phyloP scores from a whole-genome alignment of 371 early-diverging fungal genomes.

The Basidiobolus meristosporus region DNA sequence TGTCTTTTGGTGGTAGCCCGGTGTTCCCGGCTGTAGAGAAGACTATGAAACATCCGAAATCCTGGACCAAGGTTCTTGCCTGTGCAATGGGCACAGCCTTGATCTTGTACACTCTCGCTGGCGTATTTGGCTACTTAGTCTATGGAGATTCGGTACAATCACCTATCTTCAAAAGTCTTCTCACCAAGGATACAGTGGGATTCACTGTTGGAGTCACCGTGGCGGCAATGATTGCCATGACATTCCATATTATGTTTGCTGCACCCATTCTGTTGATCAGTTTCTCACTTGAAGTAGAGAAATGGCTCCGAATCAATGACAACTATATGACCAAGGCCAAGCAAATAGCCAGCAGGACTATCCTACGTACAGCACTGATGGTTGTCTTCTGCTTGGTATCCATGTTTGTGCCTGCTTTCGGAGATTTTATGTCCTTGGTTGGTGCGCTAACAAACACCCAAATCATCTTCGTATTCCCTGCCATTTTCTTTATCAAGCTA shows the following conservation, averaged over 20 bases:
- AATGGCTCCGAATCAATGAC: conserved; percentile 41
- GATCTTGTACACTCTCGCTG: conserved; percentile 50
- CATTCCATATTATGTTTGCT: conserved; percentile 55
- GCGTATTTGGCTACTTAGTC: conserved; percentile 55
- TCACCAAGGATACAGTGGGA: conserved; percentile 37
- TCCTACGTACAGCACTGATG: conserved; percentile 36
- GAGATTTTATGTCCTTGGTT: conserved; percentile 57
- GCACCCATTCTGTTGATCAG: no score
- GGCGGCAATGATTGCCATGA: conserved; percentile 55
- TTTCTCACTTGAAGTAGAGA: no score
- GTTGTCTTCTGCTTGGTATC: conserved; percentile 31
- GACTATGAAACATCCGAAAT: conserved; percentile 54
- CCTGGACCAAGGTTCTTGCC: conserved; percentile 48
- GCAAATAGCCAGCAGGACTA: conserved; percentile 15
- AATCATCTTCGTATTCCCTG: no score
- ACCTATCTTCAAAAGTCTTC: conserved; percentile 56
- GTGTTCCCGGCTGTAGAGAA: conserved; percentile 74
- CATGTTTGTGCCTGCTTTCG: conserved; percentile 54
- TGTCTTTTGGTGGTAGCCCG: conserved; percentile 63
- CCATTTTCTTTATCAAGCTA: no score
- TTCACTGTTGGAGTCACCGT: conserved; percentile 51
- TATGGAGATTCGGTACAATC: conserved; percentile 47
- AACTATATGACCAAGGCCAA: no score
- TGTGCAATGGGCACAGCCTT: conserved; percentile 49
- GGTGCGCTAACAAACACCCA: conserved; percentile 63